Conservation (phyloP, 2,329 filamentous ascomycete species). For the Phaeophleospora eucalypticola region DNA sequence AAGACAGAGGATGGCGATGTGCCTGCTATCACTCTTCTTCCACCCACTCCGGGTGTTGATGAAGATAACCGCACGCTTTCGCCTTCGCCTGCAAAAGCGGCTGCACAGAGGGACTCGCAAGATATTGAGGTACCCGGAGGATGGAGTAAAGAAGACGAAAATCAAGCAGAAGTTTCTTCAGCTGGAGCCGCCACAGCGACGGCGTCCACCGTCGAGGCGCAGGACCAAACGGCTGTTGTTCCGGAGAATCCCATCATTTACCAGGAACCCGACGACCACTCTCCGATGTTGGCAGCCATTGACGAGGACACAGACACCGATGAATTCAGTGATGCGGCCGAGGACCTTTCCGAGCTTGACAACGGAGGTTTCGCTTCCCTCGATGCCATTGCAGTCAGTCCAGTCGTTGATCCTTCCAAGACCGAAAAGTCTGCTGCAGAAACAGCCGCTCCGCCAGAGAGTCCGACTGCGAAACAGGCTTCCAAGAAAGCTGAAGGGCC, state of each 20-base stretch:
- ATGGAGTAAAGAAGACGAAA: conserved; percentile 21
- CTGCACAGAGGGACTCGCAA: conserved; percentile 15
- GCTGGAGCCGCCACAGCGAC: conserved; percentile 8
- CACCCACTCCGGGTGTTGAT: conserved; percentile 34
- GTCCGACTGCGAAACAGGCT: conserved; percentile 20
- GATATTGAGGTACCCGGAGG: conserved; percentile 28
- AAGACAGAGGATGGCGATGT: conserved; percentile 17
- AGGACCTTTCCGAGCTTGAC: conserved; percentile 64
- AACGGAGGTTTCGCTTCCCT: conserved; percentile 67
- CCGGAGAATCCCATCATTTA: conserved; percentile 13
- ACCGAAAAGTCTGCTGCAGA: conserved; percentile 2
- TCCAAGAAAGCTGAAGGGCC: conserved; percentile 6
- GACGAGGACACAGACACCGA: conserved; percentile 41
- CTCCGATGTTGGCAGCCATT: conserved; percentile 20
- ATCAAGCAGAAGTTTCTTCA: conserved; percentile 9
- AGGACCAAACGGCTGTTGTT: conserved; percentile 2
- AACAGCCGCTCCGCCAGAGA: conserved; percentile 22
- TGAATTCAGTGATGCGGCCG: conserved; percentile 73
- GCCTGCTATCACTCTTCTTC: conserved; percentile 33
- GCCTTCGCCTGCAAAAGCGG: conserved; percentile 6
- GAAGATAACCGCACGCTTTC: conserved; percentile 20
- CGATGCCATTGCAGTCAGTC: conserved; percentile 65
- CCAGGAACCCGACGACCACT: conserved; percentile 10
- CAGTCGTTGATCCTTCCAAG: conserved; percentile 34
- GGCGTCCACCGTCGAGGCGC: conserved; percentile 5